These are phyloP conservation scores for Bipolaris cookei DNA, from an alignment of 2,329 filamentous ascomycete species.

Conservation along the genomic window DNA sequence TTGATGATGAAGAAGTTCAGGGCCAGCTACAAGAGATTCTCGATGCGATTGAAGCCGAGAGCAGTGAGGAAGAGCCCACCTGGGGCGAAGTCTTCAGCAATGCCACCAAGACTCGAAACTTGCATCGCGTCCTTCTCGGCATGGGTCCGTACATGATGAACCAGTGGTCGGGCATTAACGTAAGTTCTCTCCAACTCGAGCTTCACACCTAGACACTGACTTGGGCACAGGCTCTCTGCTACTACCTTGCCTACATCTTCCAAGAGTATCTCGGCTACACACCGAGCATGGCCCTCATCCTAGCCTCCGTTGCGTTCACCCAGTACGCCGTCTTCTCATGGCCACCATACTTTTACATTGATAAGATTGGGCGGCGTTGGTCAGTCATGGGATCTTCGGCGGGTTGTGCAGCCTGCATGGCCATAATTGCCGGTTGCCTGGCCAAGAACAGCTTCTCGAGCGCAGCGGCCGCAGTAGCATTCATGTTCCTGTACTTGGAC, in stretches of 20 bases:
- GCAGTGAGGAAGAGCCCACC: constrained; percentile 38
- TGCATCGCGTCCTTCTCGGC: constrained; percentile 47
- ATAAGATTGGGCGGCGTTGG: constrained; percentile 53
- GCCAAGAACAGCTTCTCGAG: constrained; percentile 29
- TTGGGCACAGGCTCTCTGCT: constrained; percentile 33
- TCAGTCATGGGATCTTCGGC: constrained; percentile 32
- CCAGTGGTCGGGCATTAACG: constrained; percentile 45
- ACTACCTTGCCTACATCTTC: constrained; percentile 51
- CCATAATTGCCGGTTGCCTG: constrained; percentile 44
- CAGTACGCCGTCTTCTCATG: constrained; percentile 53
- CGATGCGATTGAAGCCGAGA: constrained; percentile 41
- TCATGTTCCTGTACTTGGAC: constrained; percentile 39
- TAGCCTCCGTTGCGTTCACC: constrained; percentile 52
- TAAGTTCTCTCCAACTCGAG: not conserved
- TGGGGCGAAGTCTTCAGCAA: constrained; percentile 49
- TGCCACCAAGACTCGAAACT: constrained; percentile 43
- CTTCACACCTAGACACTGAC: not conserved
- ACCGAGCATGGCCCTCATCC: constrained; percentile 35
- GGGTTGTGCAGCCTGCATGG: constrained; percentile 46
- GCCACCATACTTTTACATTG: constrained; percentile 54
- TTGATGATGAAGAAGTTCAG: constrained; percentile 41
- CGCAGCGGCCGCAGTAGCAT: constrained; percentile 50
- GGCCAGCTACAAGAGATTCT: constrained; percentile 48
- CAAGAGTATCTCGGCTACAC: constrained; percentile 44
- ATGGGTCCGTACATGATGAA: constrained; percentile 52